Evolutionary conservation across 495 filamentous ascomycete species (phyloP).

Genomic region (Xanthoparmelia taractica): DNA sequence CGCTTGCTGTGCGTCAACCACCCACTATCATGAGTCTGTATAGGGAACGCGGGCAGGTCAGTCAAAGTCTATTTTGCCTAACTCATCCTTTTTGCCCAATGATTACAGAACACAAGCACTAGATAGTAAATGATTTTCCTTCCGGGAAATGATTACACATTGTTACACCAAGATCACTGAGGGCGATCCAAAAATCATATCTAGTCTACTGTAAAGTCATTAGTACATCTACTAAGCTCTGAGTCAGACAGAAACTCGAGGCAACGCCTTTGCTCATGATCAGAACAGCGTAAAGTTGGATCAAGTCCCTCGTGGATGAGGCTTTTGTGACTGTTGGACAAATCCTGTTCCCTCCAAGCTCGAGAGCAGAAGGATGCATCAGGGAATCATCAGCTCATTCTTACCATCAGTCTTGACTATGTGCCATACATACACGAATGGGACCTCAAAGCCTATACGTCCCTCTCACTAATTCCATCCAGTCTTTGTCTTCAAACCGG

Average conservation of each 20-base stretch:
- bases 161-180: conserved; percentile 85
- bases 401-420: background rate
- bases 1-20: background rate
- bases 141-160: conserved; percentile 55
- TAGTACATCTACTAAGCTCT: background rate
- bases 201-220: background rate
- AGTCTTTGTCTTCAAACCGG: conserved; percentile 50
- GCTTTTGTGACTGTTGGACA: background rate
- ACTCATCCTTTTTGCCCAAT: conserved; percentile 39
- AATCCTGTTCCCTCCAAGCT: background rate
- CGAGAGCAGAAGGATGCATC: background rate
- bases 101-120: conserved; percentile 71
- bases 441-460: background rate
- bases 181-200: conserved; percentile 27
- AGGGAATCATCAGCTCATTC: background rate
- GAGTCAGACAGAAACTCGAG: background rate
- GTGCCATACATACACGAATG: no score
- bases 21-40: background rate
- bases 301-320: background rate
- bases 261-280: background rate
- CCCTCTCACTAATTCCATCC: conserved; percentile 46
- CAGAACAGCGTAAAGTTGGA: background rate
- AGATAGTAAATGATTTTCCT: conserved; percentile 76
- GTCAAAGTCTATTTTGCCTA: background rate
- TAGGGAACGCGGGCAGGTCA: conserved; percentile 4